These are phyloP conservation scores for Canna indica DNA, from an alignment of 176 grass and related monocot genomes.

Conservation along the genomic window DNA sequence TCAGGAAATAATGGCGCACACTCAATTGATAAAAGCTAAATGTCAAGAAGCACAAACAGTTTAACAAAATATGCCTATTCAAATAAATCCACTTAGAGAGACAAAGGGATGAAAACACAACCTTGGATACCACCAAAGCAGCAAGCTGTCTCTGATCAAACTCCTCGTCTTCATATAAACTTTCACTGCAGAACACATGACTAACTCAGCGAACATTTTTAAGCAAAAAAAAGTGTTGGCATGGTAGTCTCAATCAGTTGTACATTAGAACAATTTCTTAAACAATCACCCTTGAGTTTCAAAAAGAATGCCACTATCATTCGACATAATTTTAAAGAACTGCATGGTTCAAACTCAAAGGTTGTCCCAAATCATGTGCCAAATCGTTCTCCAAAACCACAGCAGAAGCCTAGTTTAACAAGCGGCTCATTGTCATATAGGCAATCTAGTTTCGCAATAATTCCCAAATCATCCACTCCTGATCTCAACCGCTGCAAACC, in stretches of 20 bases:
- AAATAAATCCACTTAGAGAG: background rate
- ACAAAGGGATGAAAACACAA: constrained; percentile 8
- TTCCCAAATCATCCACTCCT: background rate
- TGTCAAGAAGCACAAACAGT: constrained; percentile 6
- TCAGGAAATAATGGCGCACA: background rate
- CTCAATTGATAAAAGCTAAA: constrained; percentile 4
- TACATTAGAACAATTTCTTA: background rate
- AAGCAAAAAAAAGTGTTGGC: background rate
- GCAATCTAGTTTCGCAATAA: background rate
- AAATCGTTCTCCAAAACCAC: background rate
- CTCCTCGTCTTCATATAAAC: constrained; percentile 97
- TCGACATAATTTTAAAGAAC: too few relatives aligned
- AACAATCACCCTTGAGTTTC: background rate
- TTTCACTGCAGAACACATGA: constrained; percentile 46
- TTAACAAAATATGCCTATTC: background rate
- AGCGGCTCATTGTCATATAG: background rate
- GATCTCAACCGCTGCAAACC: background rate
- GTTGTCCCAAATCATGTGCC: background rate
- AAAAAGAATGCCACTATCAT: background rate
- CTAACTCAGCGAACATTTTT: background rate
- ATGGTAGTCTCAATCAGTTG: too few relatives aligned
- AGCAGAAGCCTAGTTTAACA: background rate
- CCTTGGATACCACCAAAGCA: constrained; percentile 97
- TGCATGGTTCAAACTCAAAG: background rate
- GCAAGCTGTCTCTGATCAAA: constrained; percentile 89